These are phyloP conservation scores for Ophiostoma sp. DNA, from an alignment of 2,329 filamentous ascomycete species.

Conservation along the genomic window DNA sequence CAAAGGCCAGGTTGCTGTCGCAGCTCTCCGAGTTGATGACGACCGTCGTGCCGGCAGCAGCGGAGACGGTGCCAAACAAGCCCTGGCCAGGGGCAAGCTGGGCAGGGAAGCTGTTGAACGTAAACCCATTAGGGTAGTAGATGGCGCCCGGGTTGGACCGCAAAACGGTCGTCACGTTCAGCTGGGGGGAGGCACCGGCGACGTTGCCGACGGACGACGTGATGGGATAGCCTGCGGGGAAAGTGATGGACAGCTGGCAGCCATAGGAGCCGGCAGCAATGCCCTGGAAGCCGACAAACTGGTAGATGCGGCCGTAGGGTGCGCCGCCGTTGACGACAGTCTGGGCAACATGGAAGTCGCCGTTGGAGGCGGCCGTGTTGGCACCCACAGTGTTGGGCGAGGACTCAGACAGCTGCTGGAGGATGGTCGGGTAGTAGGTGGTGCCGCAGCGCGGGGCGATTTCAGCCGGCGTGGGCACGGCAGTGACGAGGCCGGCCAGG, in stretches of 20 bases:
- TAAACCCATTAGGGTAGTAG: slow-evolving; percentile 21
- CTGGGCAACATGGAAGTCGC: slow-evolving; percentile 24
- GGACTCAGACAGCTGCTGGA: slow-evolving; percentile 25
- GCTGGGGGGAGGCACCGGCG: slow-evolving; percentile 2
- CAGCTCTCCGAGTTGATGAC: slow-evolving; percentile 25
- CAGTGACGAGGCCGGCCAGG: slow-evolving; percentile 15
- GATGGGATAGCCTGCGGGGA: slow-evolving; percentile 20
- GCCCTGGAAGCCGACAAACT: slow-evolving; percentile 27
- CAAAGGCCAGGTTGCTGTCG: slow-evolving; percentile 22
- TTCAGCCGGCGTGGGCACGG: slow-evolving; percentile 22
- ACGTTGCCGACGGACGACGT: neutral
- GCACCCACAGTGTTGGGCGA: slow-evolving; percentile 18
- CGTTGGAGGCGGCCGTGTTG: slow-evolving; percentile 20
- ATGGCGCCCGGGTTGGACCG: slow-evolving; percentile 18
- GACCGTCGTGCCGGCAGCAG: slow-evolving; percentile 17
- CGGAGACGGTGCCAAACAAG: slow-evolving; percentile 22
- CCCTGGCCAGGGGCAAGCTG: slow-evolving; percentile 19
- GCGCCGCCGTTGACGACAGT: slow-evolving; percentile 10
- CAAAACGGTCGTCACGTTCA: slow-evolving; percentile 25
- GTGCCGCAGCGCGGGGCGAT: slow-evolving; percentile 24
- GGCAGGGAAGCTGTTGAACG: slow-evolving; percentile 8
- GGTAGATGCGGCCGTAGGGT: slow-evolving; percentile 23
- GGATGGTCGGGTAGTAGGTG: slow-evolving; percentile 27
- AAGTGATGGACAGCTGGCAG: slow-evolving; percentile 23
- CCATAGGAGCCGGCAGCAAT: slow-evolving; percentile 23